Evolutionary conservation across 2,329 filamentous ascomycete genomes (phyloP).

Genomic region (Venturia aucupariae): DNA sequence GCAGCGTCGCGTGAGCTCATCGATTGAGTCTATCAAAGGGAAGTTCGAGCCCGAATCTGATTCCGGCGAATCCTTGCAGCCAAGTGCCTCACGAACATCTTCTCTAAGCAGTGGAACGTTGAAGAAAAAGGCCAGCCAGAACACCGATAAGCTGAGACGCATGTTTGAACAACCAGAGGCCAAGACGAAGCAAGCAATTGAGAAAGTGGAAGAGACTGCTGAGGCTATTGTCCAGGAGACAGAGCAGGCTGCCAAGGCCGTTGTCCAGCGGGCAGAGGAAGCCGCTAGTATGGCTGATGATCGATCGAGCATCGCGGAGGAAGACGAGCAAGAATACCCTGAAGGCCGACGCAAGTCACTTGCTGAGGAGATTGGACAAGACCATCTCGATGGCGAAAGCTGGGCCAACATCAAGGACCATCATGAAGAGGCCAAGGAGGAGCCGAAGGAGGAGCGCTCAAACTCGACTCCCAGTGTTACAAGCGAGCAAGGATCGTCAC

Average conservation of each 20-base stretch:
- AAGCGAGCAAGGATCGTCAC: background rate
- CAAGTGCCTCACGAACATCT: background rate
- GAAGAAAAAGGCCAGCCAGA: constrained; percentile 11
- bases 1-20: constrained; percentile 11
- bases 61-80: background rate
- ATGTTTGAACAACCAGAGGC: constrained; percentile 7
- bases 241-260: constrained; percentile 6
- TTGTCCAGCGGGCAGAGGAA: background rate
- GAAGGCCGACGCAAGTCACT: constrained; percentile 3
- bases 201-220: constrained; percentile 2
- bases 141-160: background rate
- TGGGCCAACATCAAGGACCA: constrained; percentile 8
- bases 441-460: background rate
- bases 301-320: background rate
- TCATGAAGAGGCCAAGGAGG: background rate
- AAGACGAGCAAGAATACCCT: background rate
- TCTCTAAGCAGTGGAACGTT: background rate
- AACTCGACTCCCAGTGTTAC: background rate
- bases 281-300: background rate
- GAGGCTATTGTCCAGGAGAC: background rate
- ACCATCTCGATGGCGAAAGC: background rate
- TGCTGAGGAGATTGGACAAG: background rate
- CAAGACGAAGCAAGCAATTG: background rate
- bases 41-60: constrained; percentile 12
- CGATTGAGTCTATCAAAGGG: constrained; percentile 11